Base-by-base conservation (phyloP, 2,329 filamentous ascomycete genomes). In the Penicillium sp. region DNA sequence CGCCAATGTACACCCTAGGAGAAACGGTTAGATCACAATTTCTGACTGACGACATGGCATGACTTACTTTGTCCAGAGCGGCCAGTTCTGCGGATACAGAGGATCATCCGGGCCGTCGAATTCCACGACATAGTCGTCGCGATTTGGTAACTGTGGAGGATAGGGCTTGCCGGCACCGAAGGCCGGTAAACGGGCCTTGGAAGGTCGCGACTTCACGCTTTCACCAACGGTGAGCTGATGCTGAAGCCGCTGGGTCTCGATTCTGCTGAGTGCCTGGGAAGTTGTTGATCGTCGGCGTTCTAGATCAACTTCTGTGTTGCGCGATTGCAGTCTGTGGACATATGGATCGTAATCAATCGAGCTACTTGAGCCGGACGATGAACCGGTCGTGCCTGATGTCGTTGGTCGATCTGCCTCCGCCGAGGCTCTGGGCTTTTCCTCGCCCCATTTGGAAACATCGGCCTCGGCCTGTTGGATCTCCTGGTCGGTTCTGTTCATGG, bases 51-150 rank as follows among this genome's bases (percentile, higher is more conserved):
- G 26, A 2, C 9, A 26, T 10, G 9, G 7, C 1, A 46, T 39
- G 12, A 62, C 65, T 27, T 58, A 73, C 72, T 81, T 83, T 60
- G 69, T 77, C 52, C 63, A 70, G 7, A 76, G 33, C 0, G 74
- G 66, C 79, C 80, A 83, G 51, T 83, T 83, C 61, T 80, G 75
- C 1, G 80, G 78, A 57, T 82, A 78, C 17, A 79, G 17, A 2
- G 79, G 79, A 56, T 83, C 80, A 50, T 79, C 67, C 0, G 69
- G 69, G 1, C 80, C 80, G 54, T 82, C 79, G 51, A 82, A 83
- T 44, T 83, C 80, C 4, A 83, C 80, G 3, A 83, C 79, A 55
- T 83, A 84, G 42, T 82, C 77, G 45, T 83, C 79, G 24, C 72
- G 69, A 4, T 75, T 75, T 5, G 79, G 79, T 7, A 83, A 59